phyloP scores from a whole-genome alignment of 2,329 filamentous ascomycete genomes.

The Furcasterigmium furcatum region DNA sequence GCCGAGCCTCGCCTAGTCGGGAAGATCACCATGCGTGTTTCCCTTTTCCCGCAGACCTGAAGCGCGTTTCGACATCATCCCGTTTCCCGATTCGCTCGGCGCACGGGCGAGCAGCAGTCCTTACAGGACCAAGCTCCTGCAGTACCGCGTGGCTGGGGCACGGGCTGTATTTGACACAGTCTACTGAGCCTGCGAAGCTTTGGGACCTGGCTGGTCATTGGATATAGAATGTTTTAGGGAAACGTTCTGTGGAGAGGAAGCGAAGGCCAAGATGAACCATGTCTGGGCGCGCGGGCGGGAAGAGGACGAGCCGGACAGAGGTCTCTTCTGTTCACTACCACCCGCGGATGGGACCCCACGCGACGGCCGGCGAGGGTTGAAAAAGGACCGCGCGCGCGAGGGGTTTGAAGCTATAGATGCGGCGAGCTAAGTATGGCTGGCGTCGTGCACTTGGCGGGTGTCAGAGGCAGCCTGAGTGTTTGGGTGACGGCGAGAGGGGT shows the following conservation, averaged over 20 bases:
- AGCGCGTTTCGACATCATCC: conserved; percentile 3
- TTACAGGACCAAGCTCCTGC: too few relatives aligned
- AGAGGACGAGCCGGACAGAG: neutral
- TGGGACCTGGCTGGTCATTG: too few relatives aligned
- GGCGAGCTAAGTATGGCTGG: neutral
- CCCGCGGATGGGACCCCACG: too few relatives aligned
- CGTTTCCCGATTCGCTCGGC: neutral
- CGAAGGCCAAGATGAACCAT: neutral
- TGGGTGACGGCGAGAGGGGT: neutral
- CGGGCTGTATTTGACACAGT: neutral
- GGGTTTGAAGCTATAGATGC: neutral
- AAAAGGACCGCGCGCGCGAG: neutral
- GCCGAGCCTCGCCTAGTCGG: neutral
- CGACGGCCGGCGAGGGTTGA: too few relatives aligned
- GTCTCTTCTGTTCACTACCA: too few relatives aligned
- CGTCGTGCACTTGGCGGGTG: neutral
- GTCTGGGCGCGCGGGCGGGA: neutral
- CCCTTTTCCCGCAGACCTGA: conserved; percentile 2
- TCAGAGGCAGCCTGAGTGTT: neutral
- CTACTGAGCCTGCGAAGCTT: too few relatives aligned
- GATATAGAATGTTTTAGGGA: neutral
- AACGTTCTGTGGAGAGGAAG: neutral
- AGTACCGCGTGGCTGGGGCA: too few relatives aligned
- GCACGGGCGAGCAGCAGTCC: neutral
- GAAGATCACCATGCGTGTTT: conserved; percentile 4